Base-by-base conservation (phyloP, 768 basidiomycete genomes). In the Cystobasidium onofrii region DNA sequence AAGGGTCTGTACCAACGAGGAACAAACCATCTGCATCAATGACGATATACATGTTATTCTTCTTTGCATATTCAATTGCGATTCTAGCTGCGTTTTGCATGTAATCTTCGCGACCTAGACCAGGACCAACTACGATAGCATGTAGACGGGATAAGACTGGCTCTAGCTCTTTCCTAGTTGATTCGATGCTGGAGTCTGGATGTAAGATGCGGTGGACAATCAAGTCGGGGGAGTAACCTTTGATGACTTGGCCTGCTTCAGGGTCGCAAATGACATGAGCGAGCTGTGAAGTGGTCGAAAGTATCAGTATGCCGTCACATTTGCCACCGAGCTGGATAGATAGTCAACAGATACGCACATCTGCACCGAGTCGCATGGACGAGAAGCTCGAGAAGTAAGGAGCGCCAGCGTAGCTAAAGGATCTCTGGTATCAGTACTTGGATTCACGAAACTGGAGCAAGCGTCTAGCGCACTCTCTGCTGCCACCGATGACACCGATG, bases 181-280 rank as follows among this genome's bases (percentile, higher is more conserved):
- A 27, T 6, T 73, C 52, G n/a, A 75, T 76, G 18, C 43, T 52
- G 81, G 34, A 92, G 82, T 64, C 85, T 80, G 89, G 85, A 33
- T 85, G 83, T 4, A 99, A 85, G 70, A 98, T 91, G 0, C 92
- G 94, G 79, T 99, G 95, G 0, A 99, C 96, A 79, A 99, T 99
- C 54, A 99, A 83, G 81, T 99, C 79, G 0, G 93, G 93, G 1
- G 91, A 94, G 81, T 97, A 99, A 0, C 90, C 89, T 83, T 99
- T 99, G 84, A 99, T 99, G 55, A 92, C 89, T 3, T 85, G 85
- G 31, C 92, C 92, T 6, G 96, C 95, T 0, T 87, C 87, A 0
- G 95, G 95, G 6, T 94, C 89, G 82, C 96, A 99, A 70, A 98
- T 95, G 73, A 98, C 91, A 84, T 98, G 96, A 27, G 94, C 93